phyloP scores from a whole-genome alignment of 805 yeast species.

The Isabelozyma pseudorhagii region DNA sequence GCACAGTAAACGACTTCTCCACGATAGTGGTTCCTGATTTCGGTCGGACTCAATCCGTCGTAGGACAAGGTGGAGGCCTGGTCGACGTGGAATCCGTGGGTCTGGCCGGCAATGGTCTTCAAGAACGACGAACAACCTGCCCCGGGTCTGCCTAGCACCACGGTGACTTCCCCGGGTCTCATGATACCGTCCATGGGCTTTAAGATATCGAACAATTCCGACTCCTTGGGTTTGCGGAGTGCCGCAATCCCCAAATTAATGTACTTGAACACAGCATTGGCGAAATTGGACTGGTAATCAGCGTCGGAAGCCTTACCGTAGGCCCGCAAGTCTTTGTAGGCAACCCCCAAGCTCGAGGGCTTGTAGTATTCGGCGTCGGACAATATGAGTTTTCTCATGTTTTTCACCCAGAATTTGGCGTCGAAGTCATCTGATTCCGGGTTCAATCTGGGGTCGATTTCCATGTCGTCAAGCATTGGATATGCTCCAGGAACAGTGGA shows the following conservation, averaged over 20 bases:
- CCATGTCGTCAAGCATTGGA: constrained; percentile 18
- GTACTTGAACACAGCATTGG: constrained; percentile 26
- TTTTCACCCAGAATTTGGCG: constrained; percentile 60
- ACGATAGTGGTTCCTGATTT: constrained; percentile 50
- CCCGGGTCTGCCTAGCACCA: constrained; percentile 79
- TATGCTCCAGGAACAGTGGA: constrained; percentile 41
- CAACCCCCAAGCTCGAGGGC: constrained; percentile 55
- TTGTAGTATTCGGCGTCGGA: constrained; percentile 57
- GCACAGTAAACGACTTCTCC: constrained; percentile 73
- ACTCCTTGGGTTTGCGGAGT: neutral
- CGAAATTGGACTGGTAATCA: constrained; percentile 55
- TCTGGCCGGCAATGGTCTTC: constrained; percentile 61
- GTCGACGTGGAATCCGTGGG: constrained; percentile 56
- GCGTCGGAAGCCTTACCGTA: constrained; percentile 59
- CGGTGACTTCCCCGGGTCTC: constrained; percentile 62
- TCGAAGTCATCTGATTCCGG: constrained; percentile 52
- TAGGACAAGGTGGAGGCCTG: constrained; percentile 46
- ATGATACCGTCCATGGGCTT: constrained; percentile 66
- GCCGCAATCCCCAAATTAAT: neutral
- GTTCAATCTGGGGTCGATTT: constrained; percentile 42
- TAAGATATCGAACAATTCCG: constrained; percentile 44
- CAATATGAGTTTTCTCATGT: constrained; percentile 46
- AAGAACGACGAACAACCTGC: constrained; percentile 73
- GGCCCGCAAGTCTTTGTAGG: constrained; percentile 52
- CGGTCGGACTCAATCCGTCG: constrained; percentile 52